phyloP scores from a whole-genome alignment of 2,329 filamentous ascomycete genomes.

The Paracoccidioides lutzii region DNA sequence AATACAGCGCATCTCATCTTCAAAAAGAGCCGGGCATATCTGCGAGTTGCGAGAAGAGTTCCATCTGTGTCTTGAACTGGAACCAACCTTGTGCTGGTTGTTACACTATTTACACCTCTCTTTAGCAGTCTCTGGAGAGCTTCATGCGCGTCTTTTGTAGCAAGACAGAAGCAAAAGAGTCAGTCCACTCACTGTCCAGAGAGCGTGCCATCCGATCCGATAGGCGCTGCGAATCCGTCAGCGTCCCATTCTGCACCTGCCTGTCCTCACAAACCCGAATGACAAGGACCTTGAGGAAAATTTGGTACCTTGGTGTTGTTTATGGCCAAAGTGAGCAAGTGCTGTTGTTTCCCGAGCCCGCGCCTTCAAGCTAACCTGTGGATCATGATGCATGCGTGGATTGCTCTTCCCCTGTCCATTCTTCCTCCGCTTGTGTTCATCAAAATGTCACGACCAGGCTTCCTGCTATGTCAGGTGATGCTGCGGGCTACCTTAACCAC shows the following conservation, averaged over 20 bases:
- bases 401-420: neutral
- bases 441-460: neutral
- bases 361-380: neutral
- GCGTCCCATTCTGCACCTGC: slow-evolving; percentile 4
- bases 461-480: neutral
- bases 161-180: slow-evolving; percentile 18
- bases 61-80: too few species aligned
- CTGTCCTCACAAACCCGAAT: slow-evolving; percentile 13
- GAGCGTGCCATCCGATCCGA: slow-evolving; percentile 16
- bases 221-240: slow-evolving; percentile 11
- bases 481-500: too few species aligned
- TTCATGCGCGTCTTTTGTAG: slow-evolving; percentile 15
- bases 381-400: neutral
- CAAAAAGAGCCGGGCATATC: too few species aligned
- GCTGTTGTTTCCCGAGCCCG: neutral
- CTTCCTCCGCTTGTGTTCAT: neutral
- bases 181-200: slow-evolving; percentile 11
- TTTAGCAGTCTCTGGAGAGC: too few species aligned
- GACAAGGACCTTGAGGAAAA: slow-evolving; percentile 16
- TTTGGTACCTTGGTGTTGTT: slow-evolving; percentile 15
- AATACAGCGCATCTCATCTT: too few species aligned
- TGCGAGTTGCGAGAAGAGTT: too few species aligned
- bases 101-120: too few species aligned
- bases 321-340: neutral
- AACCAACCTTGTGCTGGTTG: too few species aligned